Evolutionary conservation across 1,284 basidiomycete species (phyloP), one percentile per base, ranked within the genome.

Genomic region (Austropuccinia psidii): DNA sequence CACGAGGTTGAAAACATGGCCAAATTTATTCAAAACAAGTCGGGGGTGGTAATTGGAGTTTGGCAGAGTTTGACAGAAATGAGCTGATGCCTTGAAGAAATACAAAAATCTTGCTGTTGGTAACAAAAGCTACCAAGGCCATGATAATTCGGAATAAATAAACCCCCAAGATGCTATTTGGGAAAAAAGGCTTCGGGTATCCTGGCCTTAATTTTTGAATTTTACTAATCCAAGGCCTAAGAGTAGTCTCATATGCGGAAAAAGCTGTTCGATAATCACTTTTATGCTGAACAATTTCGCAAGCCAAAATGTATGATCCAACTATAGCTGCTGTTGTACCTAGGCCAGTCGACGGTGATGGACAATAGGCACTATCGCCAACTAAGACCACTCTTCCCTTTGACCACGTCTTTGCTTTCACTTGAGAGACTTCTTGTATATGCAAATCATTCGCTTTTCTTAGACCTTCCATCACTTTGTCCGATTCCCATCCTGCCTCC

Each of bases 281-380:
- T 21, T 61, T 19, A 4, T 73, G 72, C 24, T 70, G 62, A n/a
- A 57, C 72, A 4, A 78, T 72, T 65, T 78, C 75, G 1, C 73
- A 74, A 9, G 77, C 75, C 29, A 78, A 69, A 15, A 77, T 64
- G 55, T 76, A 77, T 4, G 75, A 72, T 19, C 76, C 76, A 13
- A 67, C 29, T 47, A 78, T 75, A 27, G 77, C 77, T 0, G 75
- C 55, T 27, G 50, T 27, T 27, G 50, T 75, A 15, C 77, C 77
- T 75, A 76, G 76, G 19, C 77, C 77, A 8, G 76, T 76, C n/a
- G 77, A 67, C 0, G 77, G 76, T 1, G 77, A 76, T 2, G 77
- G 77, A 0, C 74, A 67, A 55, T 76, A 76, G 0, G 76, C 77
- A 3, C 76, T 55, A 24, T 78, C 77, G 2, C 77, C 77, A 3